These are phyloP conservation scores for Abrus precatorius DNA, from an alignment of 306 rosid genomes.

Conservation along the genomic window DNA sequence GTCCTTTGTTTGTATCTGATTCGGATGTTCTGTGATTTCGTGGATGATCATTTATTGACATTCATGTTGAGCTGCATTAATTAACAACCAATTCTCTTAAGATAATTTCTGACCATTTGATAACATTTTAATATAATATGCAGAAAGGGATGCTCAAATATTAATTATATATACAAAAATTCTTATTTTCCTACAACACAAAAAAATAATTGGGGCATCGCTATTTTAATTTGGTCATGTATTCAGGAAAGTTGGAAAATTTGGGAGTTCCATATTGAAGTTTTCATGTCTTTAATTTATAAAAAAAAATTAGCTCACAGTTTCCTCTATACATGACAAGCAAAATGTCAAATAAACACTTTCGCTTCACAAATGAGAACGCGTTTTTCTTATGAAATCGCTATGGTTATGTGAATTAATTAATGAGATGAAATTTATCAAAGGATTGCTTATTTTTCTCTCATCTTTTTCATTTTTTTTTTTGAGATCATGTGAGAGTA, in stretches of 20 bases:
- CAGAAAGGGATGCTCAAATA: background rate
- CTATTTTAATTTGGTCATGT: background rate
- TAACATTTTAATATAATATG: background rate
- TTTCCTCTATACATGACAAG: background rate
- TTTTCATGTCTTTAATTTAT: background rate
- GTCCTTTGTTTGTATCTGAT: constrained; percentile 3
- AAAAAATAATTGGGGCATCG: background rate
- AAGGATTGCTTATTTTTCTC: background rate
- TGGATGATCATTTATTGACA: constrained; percentile 21
- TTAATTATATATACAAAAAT: background rate
- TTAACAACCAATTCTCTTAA: background rate
- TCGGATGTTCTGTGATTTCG: constrained; percentile 6
- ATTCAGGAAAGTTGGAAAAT: background rate
- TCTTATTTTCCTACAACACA: background rate
- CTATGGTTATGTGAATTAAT: background rate
- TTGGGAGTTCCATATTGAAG: background rate
- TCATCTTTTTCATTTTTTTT: background rate
- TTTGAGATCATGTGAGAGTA: background rate
- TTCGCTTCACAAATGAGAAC: background rate
- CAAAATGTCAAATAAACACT: background rate
- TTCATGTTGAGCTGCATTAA: constrained; percentile 16
- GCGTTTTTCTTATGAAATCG: background rate
- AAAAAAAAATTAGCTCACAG: background rate
- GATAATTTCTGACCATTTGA: constrained; percentile 12
- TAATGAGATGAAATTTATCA: background rate